Evolutionary conservation across 2,329 filamentous ascomycete species (phyloP).

Genomic region (Calonectria fujianensis): DNA sequence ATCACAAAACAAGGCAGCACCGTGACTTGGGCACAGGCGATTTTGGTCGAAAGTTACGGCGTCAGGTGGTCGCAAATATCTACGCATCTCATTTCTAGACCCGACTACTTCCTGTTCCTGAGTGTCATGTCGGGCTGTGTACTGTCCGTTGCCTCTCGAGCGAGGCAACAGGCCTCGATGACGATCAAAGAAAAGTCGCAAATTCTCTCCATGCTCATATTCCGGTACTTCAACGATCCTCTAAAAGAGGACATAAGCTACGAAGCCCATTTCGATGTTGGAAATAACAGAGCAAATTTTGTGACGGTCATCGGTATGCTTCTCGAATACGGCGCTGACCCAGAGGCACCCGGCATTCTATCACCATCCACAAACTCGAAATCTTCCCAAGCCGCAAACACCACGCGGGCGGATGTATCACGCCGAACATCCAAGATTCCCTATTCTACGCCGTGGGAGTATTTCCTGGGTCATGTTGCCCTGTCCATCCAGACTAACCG

Average conservation of each 20-base stretch:
- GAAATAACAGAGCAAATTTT: neutral
- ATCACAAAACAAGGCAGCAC: neutral
- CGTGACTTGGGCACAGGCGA: neutral
- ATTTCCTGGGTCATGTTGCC: neutral
- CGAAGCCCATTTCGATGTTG: neutral
- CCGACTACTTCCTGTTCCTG: neutral
- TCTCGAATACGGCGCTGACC: constrained; percentile 2
- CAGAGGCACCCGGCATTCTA: neutral
- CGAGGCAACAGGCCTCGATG: neutral
- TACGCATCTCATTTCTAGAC: neutral
- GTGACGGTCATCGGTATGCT: neutral
- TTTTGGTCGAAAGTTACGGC: neutral
- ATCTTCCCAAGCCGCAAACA: neutral
- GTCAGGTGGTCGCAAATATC: constrained; percentile 4
- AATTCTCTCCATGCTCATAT: neutral
- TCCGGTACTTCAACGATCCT: constrained; percentile 1
- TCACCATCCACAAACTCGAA: neutral
- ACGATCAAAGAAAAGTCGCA: neutral
- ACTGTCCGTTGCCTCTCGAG: neutral
- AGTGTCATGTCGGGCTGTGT: neutral
- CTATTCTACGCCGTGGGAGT: constrained; percentile 12
- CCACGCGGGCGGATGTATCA: too few relatives aligned
- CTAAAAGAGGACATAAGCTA: neutral
- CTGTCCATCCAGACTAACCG: neutral
- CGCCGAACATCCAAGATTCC: neutral